Conservation (phyloP, 2,329 filamentous ascomycete species). For the Alternaria ventricosa region DNA sequence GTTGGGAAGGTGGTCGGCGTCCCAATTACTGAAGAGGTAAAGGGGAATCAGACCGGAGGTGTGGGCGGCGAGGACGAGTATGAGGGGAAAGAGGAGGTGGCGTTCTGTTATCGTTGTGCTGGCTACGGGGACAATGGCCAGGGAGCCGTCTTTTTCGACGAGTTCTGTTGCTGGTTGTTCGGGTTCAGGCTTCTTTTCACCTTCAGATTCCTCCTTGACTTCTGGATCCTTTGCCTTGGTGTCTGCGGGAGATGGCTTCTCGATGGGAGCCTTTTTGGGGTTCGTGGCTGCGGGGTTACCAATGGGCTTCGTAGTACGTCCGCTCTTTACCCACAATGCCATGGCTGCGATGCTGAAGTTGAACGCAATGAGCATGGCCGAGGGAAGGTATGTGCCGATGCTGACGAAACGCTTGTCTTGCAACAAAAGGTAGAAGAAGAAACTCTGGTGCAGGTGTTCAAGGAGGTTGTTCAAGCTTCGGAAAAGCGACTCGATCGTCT, state of each 20-base stretch:
- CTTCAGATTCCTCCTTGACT: conserved; percentile 4
- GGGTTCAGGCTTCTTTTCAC: conserved; percentile 44
- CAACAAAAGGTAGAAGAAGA: conserved; percentile 98
- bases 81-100: conserved; percentile 74
- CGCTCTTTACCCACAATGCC: conserved; percentile 90
- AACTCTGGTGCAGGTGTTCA: conserved; percentile 97
- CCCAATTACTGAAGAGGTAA: conserved; percentile 81
- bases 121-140: conserved; percentile 49
- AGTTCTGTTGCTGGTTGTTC: conserved; percentile 26
- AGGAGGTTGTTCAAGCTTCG: conserved; percentile 94
- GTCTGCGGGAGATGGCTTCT: conserved; percentile 60
- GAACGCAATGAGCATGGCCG: conserved; percentile 93
- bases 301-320: conserved; percentile 48
- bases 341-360: conserved; percentile 98
- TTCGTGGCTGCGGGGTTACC: conserved; percentile 36
- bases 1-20: conserved; percentile 53
- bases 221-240: conserved; percentile 1
- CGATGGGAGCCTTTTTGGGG: conserved; percentile 48
- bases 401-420: conserved; percentile 92
- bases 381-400: conserved; percentile 95
- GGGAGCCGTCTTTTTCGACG: conserved; percentile 44
- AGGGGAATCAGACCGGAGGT: conserved; percentile 80
- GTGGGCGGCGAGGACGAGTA: conserved; percentile 74
- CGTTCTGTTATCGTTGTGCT: conserved; percentile 61
- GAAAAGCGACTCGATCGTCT: conserved; percentile 88